Evolutionary conservation across 306 rosid genomes (phyloP).

Genomic region (Myrica gale): DNA sequence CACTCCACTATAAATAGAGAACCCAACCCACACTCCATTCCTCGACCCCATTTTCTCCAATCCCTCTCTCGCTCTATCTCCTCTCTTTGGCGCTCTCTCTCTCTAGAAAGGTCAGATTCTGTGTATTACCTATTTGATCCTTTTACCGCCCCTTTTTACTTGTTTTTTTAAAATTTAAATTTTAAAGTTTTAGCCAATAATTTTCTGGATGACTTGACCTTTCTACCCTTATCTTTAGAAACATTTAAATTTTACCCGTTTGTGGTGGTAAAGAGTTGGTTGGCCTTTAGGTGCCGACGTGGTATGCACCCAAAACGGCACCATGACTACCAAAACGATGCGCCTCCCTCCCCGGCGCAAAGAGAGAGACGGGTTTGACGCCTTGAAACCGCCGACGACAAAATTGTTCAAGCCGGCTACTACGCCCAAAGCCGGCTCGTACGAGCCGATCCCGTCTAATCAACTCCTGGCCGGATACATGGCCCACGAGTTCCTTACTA

Average conservation of each 20-base stretch:
- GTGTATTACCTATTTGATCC: slow-evolving; percentile 9
- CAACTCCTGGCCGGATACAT: slow-evolving; percentile 72
- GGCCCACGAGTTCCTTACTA: slow-evolving; percentile 83
- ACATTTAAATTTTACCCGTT: background rate
- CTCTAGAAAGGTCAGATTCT: slow-evolving; percentile 16
- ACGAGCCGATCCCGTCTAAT: slow-evolving; percentile 29
- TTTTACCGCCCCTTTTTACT: background rate
- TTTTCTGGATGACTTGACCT: background rate
- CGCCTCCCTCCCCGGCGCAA: slow-evolving; percentile 92
- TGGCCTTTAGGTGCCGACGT: slow-evolving; percentile 53
- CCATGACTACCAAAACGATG: slow-evolving; percentile 97
- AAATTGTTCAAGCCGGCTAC: slow-evolving; percentile 42
- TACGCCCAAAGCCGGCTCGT: background rate
- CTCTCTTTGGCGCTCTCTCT: background rate
- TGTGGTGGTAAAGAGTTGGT: background rate
- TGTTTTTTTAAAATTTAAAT: background rate
- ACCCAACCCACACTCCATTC: background rate
- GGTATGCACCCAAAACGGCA: slow-evolving; percentile 50
- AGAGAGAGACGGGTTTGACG: slow-evolving; percentile 49
- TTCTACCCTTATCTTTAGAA: too few species aligned
- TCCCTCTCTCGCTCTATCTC: background rate
- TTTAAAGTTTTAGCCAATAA: slow-evolving; percentile 11
- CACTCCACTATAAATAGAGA: slow-evolving; percentile 35
- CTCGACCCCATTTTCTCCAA: too few species aligned
- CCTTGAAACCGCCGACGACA: slow-evolving; percentile 24